Evolutionary conservation across 345 rosid genomes (phyloP).

Genomic region (Orychophragmus violaceus): DNA sequence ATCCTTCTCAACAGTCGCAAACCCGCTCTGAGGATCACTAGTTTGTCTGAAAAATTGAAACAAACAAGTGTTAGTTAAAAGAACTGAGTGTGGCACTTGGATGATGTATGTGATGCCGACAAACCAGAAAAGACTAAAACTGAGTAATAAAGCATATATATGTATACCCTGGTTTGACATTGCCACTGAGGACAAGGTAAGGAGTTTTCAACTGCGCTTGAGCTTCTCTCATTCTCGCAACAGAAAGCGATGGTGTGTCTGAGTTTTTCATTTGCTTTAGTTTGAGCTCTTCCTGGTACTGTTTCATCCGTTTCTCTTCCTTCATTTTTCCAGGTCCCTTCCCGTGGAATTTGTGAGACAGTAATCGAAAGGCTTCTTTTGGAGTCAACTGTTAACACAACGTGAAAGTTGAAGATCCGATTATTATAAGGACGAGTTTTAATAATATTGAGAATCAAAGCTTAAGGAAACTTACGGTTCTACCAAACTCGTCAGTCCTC

Average conservation of each 20-base stretch:
- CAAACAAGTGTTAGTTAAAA: background rate
- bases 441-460: background rate
- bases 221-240: constrained; percentile 92
- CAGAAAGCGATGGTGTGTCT: constrained; percentile 90
- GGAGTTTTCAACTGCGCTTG: constrained; percentile 83
- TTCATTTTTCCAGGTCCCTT: constrained; percentile 99
- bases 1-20: constrained; percentile 87
- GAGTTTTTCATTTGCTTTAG: constrained; percentile 97
- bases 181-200: constrained; percentile 94
- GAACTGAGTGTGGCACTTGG: background rate
- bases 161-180: constrained; percentile 87
- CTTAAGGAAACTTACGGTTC: constrained; percentile 61
- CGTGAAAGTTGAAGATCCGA: background rate
- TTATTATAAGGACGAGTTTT: background rate
- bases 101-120: background rate
- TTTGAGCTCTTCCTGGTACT: constrained; percentile 83
- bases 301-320: constrained; percentile 95
- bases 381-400: constrained; percentile 67
- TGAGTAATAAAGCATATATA: background rate
- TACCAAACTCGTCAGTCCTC: constrained; percentile 93
- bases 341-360: constrained; percentile 95
- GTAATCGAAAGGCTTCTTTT: constrained; percentile 73
- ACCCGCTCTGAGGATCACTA: constrained; percentile 83
- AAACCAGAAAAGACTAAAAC: background rate
- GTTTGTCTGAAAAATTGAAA: constrained; percentile 53